Conservation (phyloP, 2,329 filamentous ascomycete genomes). For the Ophiocordyceps polyrhachis-furcata region DNA sequence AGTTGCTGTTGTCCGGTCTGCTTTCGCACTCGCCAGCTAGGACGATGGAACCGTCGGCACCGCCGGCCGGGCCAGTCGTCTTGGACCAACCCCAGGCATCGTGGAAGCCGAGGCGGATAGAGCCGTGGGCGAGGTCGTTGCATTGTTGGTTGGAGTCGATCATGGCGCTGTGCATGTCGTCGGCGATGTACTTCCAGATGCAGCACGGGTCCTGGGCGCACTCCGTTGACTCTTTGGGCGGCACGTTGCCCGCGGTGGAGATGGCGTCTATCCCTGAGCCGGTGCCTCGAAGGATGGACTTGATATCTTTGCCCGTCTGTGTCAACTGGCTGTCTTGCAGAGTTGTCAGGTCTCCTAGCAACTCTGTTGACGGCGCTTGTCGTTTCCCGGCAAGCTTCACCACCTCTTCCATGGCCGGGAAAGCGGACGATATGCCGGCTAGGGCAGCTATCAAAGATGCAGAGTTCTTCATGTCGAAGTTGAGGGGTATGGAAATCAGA, state of each 20-base stretch:
- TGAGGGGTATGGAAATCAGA: not conserved
- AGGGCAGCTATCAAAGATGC: not conserved
- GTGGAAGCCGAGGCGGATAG: conserved; percentile 26
- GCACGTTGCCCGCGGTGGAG: not conserved
- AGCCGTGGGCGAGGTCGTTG: conserved; percentile 19
- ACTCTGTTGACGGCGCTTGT: not conserved
- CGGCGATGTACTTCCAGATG: conserved; percentile 20
- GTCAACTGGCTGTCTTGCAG: conserved; percentile 11
- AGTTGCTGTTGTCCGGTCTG: conserved; percentile 23
- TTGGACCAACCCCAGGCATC: conserved; percentile 21
- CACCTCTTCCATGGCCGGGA: not conserved
- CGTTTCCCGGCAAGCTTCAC: not conserved
- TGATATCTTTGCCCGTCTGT: conserved; percentile 12
- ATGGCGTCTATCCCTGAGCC: not conserved
- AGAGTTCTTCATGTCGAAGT: not conserved
- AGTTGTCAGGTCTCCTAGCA: conserved; percentile 18
- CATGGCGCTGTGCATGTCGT: conserved; percentile 18
- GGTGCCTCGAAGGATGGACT: conserved; percentile 12
- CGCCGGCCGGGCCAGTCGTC: conserved; percentile 10
- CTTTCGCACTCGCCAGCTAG: conserved; percentile 17
- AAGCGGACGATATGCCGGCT: not conserved
- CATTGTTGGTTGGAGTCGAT: conserved; percentile 15
- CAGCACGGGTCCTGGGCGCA: conserved; percentile 20
- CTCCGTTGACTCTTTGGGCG: conserved; percentile 1
- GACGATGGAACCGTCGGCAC: conserved; percentile 25